Percentiles rank a stretch among this genome's conserved stretches.
Conservation (phyloP, 2,329 filamentous ascomycete species). For the Botrytis squamosa region DNA sequence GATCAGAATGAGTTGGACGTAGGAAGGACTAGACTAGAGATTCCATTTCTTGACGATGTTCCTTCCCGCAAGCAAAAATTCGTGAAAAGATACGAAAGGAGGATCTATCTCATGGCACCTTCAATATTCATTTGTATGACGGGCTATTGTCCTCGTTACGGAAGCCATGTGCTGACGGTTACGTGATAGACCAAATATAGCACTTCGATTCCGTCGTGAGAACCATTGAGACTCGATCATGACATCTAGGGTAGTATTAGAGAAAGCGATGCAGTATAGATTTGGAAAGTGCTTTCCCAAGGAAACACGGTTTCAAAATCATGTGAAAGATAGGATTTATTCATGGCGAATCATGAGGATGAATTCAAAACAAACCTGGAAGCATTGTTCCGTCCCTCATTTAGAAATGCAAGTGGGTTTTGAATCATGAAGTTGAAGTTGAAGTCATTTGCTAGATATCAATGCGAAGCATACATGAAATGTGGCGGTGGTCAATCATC, state of each 20-base stretch:
- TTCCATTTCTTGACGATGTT: not conserved
- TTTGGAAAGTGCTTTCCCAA: not conserved
- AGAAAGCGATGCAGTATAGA: not conserved
- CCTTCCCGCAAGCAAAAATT: not conserved
- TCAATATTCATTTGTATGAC: not conserved
- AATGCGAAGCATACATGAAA: conserved; percentile 1
- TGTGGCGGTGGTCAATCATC: not conserved
- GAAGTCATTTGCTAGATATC: not conserved
- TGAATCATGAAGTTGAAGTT: not conserved
- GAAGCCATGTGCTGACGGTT: not conserved
- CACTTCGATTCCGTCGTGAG: not conserved
- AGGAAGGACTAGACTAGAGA: not conserved
- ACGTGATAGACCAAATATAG: conserved; percentile 4
- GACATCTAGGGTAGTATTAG: not conserved
- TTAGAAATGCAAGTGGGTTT: not conserved
- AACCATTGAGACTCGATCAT: not conserved
- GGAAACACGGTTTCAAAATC: not conserved
- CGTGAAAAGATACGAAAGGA: not conserved
- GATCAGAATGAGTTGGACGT: not conserved
- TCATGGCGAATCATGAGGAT: not conserved
- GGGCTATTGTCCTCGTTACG: not conserved
- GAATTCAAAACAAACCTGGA: not conserved
- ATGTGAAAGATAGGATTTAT: not conserved
- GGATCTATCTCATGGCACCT: conserved; percentile 7
- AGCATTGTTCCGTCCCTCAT: not conserved